Percentiles rank a stretch among this genome's conserved stretches.
These are phyloP conservation scores for Colletotrichum plurivorum DNA, from an alignment of 2,329 filamentous ascomycete species.

Conservation along the genomic window DNA sequence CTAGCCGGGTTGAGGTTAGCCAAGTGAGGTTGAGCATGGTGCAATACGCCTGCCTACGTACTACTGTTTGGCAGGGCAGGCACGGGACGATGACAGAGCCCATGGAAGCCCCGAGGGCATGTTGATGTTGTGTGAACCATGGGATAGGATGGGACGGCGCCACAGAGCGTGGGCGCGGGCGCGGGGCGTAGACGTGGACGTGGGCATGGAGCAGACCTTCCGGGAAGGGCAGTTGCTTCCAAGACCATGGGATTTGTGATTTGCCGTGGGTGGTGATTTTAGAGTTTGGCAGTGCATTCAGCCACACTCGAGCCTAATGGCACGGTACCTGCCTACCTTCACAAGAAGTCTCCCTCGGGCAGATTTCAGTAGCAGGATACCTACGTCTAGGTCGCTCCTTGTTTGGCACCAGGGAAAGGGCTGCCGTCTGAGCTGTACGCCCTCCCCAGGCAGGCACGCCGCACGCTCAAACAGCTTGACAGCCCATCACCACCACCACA, in stretches of 20 bases:
- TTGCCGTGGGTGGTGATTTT: constrained; percentile 9
- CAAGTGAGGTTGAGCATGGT: too few relatives aligned
- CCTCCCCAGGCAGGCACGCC: neutral
- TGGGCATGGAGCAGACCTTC: constrained; percentile 17
- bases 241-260: constrained; percentile 31
- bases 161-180: neutral
- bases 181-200: neutral
- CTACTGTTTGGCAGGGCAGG: neutral
- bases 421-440: constrained; percentile 4
- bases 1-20: too few relatives aligned
- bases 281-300: constrained; percentile 30
- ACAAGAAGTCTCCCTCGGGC: too few relatives aligned
- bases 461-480: neutral
- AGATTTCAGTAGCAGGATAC: too few relatives aligned
- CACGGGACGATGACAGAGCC: constrained; percentile 2
- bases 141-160: neutral
- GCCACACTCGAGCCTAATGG: constrained; percentile 1
- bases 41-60: too few relatives aligned
- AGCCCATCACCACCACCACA: neutral
- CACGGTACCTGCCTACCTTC: too few relatives aligned
- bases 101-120: neutral
- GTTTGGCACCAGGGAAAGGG: neutral
- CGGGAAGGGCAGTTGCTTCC: constrained; percentile 7
- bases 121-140: constrained; percentile 17
- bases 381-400: too few relatives aligned